These are phyloP conservation scores for Phaffomyces antillensis DNA, from an alignment of 805 yeast species.

Conservation along the genomic window DNA sequence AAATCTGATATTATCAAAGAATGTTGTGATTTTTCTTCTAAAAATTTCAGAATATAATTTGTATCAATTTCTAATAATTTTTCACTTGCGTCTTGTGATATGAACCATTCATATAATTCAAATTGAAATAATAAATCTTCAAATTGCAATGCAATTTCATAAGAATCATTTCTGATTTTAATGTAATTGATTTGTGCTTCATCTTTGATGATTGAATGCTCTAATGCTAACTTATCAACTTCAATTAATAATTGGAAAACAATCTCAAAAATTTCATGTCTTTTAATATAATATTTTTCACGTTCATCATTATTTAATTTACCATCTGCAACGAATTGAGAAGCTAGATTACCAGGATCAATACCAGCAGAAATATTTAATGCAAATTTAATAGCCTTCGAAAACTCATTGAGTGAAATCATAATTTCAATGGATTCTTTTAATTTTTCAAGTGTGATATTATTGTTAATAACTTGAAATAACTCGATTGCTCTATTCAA, in stretches of 20 bases:
- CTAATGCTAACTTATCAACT: conserved; percentile 58
- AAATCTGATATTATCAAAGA: conserved; percentile 73
- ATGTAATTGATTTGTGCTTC: conserved; percentile 26
- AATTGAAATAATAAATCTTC: conserved; percentile 85
- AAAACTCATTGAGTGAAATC: conserved; percentile 68
- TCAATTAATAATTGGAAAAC: conserved; percentile 70
- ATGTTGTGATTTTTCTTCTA: conserved; percentile 57
- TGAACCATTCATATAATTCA: conserved; percentile 89
- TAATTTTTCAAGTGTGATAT: conserved; percentile 69
- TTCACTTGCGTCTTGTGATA: conserved; percentile 68
- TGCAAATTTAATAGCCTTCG: conserved; percentile 81
- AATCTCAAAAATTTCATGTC: conserved; percentile 57
- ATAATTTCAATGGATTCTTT: conserved; percentile 75
- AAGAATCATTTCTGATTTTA: conserved; percentile 63
- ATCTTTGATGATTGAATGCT: conserved; percentile 18
- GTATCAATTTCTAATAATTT: conserved; percentile 75
- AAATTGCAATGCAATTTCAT: conserved; percentile 63
- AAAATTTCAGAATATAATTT: conserved; percentile 68
- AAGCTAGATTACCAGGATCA: conserved; percentile 54
- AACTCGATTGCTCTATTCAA: conserved; percentile 68
- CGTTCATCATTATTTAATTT: conserved; percentile 44
- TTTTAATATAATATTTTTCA: conserved; percentile 41
- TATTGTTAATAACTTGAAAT: conserved; percentile 73
- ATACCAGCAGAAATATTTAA: conserved; percentile 66
- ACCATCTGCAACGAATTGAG: conserved; percentile 49